Percentiles rank a stretch among this genome's conserved stretches.
Evolutionary conservation across 345 rosid genomes (phyloP).

Genomic region (Mallotus nudiflorus): DNA sequence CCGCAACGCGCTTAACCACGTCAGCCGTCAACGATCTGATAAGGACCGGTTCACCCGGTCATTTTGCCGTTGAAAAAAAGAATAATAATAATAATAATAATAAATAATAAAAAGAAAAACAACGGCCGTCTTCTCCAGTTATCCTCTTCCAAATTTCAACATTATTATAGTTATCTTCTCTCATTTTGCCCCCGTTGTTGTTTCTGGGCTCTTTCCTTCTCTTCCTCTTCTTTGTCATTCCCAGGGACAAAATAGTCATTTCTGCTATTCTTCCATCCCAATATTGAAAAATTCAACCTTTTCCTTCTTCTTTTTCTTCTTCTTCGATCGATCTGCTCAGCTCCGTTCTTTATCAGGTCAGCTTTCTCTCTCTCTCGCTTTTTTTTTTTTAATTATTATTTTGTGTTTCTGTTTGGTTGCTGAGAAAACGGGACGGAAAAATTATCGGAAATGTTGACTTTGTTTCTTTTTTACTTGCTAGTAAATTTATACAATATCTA

Average conservation of each 20-base stretch:
- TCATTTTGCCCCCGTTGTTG: slow-evolving; percentile 1
- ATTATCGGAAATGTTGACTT: background rate
- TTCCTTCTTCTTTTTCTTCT: background rate
- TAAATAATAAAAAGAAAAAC: background rate
- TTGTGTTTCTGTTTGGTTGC: slow-evolving; percentile 5
- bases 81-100: no score
- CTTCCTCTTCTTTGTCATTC: background rate
- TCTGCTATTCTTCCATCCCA: background rate
- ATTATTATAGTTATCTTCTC: background rate
- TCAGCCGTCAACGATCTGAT: slow-evolving; percentile 26
- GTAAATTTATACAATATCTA: no score
- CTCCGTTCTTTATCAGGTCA: slow-evolving; percentile 1
- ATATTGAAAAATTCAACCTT: background rate
- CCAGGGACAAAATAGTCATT: slow-evolving; percentile 22
- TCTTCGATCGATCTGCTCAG: slow-evolving; percentile 2
- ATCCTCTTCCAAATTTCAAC: background rate
- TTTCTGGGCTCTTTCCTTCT: background rate
- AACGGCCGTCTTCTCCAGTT: background rate
- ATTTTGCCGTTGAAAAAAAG: slow-evolving; percentile 1
- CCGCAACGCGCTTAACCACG: slow-evolving; percentile 16
- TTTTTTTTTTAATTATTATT: background rate
- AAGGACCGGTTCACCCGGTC: slow-evolving; percentile 39
- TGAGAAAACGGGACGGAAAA: background rate
- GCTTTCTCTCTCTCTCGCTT: background rate
- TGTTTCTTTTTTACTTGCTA: background rate